Evolutionary conservation across 2,329 filamentous ascomycete genomes (phyloP).

Genomic region (Venturia asperata): DNA sequence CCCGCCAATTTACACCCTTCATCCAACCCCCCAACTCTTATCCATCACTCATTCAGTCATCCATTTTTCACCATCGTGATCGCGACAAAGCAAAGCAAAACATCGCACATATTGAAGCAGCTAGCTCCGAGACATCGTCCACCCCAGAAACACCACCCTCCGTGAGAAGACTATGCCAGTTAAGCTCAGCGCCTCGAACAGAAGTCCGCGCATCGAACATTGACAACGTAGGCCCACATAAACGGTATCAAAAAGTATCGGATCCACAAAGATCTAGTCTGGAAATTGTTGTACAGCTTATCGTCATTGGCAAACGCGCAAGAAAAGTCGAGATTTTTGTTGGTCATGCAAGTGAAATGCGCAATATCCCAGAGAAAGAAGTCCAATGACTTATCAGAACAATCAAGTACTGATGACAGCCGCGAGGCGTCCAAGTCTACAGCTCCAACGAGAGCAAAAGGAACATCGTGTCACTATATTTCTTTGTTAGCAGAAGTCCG

Average conservation of each 20-base stretch:
- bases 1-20: neutral
- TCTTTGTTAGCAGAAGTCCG: neutral
- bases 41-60: neutral
- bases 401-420: neutral
- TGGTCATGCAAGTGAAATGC: neutral
- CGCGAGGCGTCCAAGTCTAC: neutral
- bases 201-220: neutral
- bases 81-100: neutral
- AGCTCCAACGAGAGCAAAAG: neutral
- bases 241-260: neutral
- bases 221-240: neutral
- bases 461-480: neutral
- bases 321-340: neutral
- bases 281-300: neutral
- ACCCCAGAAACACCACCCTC: neutral
- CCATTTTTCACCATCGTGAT: neutral
- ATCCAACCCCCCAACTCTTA: neutral
- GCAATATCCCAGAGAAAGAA: constrained; percentile 2
- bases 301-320: neutral
- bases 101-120: neutral
- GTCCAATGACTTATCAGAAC: constrained; percentile 6
- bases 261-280: neutral
- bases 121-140: neutral
- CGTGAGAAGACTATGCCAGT: neutral
- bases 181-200: neutral